Evolutionary conservation across 2,329 filamentous ascomycete genomes (phyloP).

Genomic region (Byssothecium circinans): DNA sequence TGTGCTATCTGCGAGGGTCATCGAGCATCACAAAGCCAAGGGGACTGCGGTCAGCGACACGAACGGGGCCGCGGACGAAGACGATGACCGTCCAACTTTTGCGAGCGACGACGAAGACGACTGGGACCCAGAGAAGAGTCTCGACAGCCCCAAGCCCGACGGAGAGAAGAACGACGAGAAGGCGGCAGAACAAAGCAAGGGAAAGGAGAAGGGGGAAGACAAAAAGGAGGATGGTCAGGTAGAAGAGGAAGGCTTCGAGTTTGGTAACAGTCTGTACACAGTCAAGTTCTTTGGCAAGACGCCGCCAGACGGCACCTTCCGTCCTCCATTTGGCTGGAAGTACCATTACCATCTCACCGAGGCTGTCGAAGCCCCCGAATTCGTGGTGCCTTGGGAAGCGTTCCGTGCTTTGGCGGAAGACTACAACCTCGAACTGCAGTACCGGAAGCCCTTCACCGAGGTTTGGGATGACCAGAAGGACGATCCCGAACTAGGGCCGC

Average conservation of each 20-base stretch:
- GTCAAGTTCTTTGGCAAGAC: constrained; percentile 85
- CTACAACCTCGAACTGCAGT: constrained; percentile 94
- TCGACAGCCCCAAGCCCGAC: constrained; percentile 40
- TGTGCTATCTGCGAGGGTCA: constrained; percentile 78
- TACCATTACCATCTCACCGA: constrained; percentile 97
- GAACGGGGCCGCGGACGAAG: constrained; percentile 22
- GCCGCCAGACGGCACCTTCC: constrained; percentile 84
- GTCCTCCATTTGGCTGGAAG: constrained; percentile 95
- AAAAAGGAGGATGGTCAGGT: constrained; percentile 51
- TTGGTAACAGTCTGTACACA: constrained; percentile 91
- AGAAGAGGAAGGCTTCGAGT: constrained; percentile 60
- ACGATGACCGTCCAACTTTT: constrained; percentile 40
- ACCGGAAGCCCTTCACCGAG: constrained; percentile 86
- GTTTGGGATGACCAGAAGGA: constrained; percentile 93
- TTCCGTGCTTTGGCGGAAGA: constrained; percentile 95
- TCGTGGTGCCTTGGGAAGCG: constrained; percentile 96
- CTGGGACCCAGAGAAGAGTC: constrained; percentile 51
- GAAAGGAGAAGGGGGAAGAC: constrained; percentile 24
- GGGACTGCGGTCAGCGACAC: constrained; percentile 43
- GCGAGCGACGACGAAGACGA: constrained; percentile 43
- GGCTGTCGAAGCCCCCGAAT: constrained; percentile 93
- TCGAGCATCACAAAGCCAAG: constrained; percentile 67
- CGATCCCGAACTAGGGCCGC: constrained; percentile 73
- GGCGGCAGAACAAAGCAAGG: constrained; percentile 26
- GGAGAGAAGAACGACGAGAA: constrained; percentile 37